Evolutionary conservation across 164 flowering plant genomes (phyloP).

Genomic region (Saururus chinensis): DNA sequence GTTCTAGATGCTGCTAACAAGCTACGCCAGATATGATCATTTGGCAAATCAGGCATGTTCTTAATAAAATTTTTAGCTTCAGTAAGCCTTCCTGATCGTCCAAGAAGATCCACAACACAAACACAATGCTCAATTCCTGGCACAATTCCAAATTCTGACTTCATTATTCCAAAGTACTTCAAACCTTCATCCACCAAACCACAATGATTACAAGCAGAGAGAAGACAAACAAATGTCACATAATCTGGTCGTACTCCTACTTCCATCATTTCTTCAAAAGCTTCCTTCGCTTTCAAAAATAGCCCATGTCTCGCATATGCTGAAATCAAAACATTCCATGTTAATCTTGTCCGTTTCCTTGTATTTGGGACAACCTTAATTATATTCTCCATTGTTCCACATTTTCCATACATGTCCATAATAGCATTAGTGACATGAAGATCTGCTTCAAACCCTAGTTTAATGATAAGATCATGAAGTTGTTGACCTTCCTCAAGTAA

Average conservation of each 20-base stretch:
- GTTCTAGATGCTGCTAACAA: constrained; percentile 59
- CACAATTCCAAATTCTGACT: constrained; percentile 32
- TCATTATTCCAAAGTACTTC: constrained; percentile 47
- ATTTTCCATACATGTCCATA: constrained; percentile 84
- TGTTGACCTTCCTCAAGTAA: constrained; percentile 61
- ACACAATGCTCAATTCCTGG: constrained; percentile 72
- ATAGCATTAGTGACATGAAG: constrained; percentile 44
- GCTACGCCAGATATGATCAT: constrained; percentile 71
- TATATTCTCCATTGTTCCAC: constrained; percentile 57
- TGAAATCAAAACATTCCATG: constrained; percentile 80
- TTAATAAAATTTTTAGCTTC: constrained; percentile 65
- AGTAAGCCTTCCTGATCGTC: constrained; percentile 62
- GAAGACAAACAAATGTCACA: constrained; percentile 74
- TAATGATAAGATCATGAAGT: constrained; percentile 45
- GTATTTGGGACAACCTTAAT: constrained; percentile 39
- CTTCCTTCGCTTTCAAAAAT: constrained; percentile 43
- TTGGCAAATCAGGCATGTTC: constrained; percentile 54
- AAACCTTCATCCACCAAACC: constrained; percentile 80
- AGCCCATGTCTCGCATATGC: constrained; percentile 64
- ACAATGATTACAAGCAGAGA: constrained; percentile 80
- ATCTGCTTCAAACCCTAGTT: constrained; percentile 49
- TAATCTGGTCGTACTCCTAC: constrained; percentile 49
- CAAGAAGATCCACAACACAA: constrained; percentile 75
- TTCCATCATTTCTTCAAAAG: constrained; percentile 57
- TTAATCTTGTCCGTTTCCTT: constrained; percentile 26